Percentiles rank a stretch among this genome's conserved stretches.
Conservation (phyloP, 2,329 filamentous ascomycete species). For the Echinosphaeria canescens region DNA sequence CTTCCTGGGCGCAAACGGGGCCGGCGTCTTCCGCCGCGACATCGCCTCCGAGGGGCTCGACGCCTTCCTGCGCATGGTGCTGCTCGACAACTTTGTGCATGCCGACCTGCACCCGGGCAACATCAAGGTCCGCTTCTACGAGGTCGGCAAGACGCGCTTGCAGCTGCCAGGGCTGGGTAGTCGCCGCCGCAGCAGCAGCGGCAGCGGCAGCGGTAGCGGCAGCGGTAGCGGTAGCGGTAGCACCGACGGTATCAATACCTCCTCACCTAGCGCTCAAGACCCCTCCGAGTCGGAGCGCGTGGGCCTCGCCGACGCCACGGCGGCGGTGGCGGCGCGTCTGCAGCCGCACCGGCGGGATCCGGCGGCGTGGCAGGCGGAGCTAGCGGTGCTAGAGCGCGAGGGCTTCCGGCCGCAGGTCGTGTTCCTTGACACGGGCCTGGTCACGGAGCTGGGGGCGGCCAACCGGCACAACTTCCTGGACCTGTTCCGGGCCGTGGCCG, state of each 20-base stretch:
- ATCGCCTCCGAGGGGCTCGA: conserved; percentile 91
- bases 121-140: conserved; percentile 98
- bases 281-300: conserved; percentile 14
- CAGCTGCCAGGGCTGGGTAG: no score
- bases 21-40: conserved; percentile 79
- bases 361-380: conserved; percentile 49
- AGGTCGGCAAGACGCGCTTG: conserved; percentile 51
- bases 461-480: conserved; percentile 88
- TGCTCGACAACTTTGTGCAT: conserved; percentile 95
- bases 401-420: conserved; percentile 87
- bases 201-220: no score
- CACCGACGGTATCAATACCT: no score
- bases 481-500: conserved; percentile 85
- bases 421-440: conserved; percentile 91
- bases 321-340: conserved; percentile 63
- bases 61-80: conserved; percentile 86
- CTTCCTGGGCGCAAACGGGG: conserved; percentile 81
- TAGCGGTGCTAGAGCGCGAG: conserved; percentile 60
- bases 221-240: no score
- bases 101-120: conserved; percentile 94
- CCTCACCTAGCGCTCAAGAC: no score
- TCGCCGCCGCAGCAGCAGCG: conserved; percentile 12
- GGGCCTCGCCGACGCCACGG: conserved; percentile 55
- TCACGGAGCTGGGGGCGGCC: conserved; percentile 73
- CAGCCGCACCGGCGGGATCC: conserved; percentile 44